phyloP scores from a whole-genome alignment of 2,329 filamentous ascomycete species.

The Scytalidium sp. region DNA sequence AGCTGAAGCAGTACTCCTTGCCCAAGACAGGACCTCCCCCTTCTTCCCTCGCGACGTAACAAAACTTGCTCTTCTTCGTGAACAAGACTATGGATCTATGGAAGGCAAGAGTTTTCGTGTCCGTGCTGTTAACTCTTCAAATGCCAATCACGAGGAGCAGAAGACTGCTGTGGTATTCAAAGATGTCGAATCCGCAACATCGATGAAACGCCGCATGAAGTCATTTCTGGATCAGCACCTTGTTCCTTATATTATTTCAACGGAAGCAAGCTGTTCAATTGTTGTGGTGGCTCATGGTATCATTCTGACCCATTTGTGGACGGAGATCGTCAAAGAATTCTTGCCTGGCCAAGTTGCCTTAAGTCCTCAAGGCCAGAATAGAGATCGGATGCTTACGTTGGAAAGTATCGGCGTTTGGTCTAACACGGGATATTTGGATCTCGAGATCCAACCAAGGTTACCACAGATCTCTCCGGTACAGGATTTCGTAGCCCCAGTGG shows the following conservation, averaged over 20 bases:
- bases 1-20: constrained; percentile 61
- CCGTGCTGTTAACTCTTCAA: constrained; percentile 32
- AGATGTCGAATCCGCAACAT: constrained; percentile 65
- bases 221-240: constrained; percentile 66
- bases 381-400: constrained; percentile 34
- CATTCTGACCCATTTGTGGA: constrained; percentile 68
- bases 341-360: constrained; percentile 29
- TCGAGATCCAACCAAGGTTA: constrained; percentile 18
- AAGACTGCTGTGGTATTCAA: constrained; percentile 38
- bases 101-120: constrained; percentile 61
- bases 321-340: constrained; percentile 56
- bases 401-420: constrained; percentile 58
- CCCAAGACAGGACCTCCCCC: constrained; percentile 36
- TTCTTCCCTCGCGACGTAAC: constrained; percentile 9
- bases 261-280: constrained; percentile 38
- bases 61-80: constrained; percentile 50
- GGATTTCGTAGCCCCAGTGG: no score
- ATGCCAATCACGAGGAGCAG: constrained; percentile 35
- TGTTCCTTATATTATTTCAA: constrained; percentile 43
- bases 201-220: constrained; percentile 63
- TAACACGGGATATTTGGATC: constrained; percentile 57
- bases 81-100: constrained; percentile 71
- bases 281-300: constrained; percentile 82
- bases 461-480: no score
- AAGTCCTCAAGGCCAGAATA: constrained; percentile 36